These are phyloP conservation scores for Diaporthe vexans DNA, from an alignment of 2,329 filamentous ascomycete species.

Conservation along the genomic window DNA sequence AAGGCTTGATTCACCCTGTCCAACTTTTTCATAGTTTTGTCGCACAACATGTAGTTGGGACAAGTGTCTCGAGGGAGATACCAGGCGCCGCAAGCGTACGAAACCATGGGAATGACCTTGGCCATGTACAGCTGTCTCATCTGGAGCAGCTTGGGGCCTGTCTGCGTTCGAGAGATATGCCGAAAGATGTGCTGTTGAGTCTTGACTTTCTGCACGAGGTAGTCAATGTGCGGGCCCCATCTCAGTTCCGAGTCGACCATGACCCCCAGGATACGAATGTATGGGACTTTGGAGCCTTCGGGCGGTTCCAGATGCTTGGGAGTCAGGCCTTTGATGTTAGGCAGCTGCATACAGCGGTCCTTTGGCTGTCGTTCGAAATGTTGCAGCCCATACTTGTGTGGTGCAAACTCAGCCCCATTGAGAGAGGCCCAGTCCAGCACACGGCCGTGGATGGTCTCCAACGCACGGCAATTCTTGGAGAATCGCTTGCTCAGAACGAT, in stretches of 20 bases:
- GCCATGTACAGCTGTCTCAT: constrained; percentile 5
- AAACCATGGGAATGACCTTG: not conserved
- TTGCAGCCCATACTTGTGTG: not conserved
- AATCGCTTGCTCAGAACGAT: not conserved
- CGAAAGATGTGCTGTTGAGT: not conserved
- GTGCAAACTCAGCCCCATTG: constrained; percentile 7
- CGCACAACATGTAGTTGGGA: not conserved
- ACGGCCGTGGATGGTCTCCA: not conserved
- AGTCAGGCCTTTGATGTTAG: not conserved
- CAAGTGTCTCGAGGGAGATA: not conserved
- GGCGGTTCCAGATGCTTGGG: constrained; percentile 4
- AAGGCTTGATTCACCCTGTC: not conserved
- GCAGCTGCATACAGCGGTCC: not conserved
- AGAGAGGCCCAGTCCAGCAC: not conserved
- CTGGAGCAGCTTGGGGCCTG: not conserved
- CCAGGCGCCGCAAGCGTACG: constrained; percentile 9
- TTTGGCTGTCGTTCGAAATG: not conserved
- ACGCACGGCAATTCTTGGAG: not conserved
- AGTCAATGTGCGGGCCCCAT: not conserved
- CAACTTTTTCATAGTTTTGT: not conserved
- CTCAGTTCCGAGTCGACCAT: not conserved
- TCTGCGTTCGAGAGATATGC: constrained; percentile 10
- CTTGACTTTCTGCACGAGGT: too few relatives aligned
- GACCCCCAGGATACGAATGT: constrained; percentile 7
- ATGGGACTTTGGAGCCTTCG: not conserved